A percentile compares a stretch with the other conserved stretches of the same genome.
Evolutionary conservation across 345 rosid genomes (phyloP).

Genomic region (Brassica rapa): DNA sequence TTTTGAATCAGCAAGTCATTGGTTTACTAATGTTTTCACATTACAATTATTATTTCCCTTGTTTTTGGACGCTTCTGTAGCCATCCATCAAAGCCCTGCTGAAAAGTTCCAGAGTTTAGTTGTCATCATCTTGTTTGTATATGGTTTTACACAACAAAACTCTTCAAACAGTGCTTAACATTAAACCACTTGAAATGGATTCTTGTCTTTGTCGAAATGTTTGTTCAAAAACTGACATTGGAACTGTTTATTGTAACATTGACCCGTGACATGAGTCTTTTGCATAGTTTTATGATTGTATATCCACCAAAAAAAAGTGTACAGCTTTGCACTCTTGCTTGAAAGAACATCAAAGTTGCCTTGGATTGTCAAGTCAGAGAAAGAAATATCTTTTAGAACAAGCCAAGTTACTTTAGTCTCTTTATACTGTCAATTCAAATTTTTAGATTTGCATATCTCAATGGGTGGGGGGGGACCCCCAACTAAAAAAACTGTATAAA

Average conservation of each 20-base stretch:
- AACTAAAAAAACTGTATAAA: background rate
- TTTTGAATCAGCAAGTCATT: slow-evolving; percentile 25
- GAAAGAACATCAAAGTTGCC: slow-evolving; percentile 31
- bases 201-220: background rate
- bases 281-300: slow-evolving; percentile 22
- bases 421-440: slow-evolving; percentile 32
- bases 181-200: background rate
- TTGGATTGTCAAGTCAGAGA: slow-evolving; percentile 38
- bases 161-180: background rate
- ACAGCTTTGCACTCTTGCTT: slow-evolving; percentile 37
- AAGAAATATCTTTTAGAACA: slow-evolving; percentile 34
- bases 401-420: slow-evolving; percentile 26
- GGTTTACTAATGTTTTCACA: slow-evolving; percentile 1
- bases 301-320: slow-evolving; percentile 20
- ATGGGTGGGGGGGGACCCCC: slow-evolving; percentile 26
- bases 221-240: background rate
- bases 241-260: slow-evolving; percentile 21
- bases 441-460: slow-evolving; percentile 35
- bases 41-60: slow-evolving; percentile 12
- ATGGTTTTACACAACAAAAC: slow-evolving; percentile 5
- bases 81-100: slow-evolving; percentile 13
- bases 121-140: background rate
- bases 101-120: background rate
- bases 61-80: slow-evolving; percentile 20
- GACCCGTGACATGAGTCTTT: slow-evolving; percentile 32